These are phyloP conservation scores for Nicotiana otophora DNA, from an alignment of 257 asterid genomes.

Conservation along the genomic window DNA sequence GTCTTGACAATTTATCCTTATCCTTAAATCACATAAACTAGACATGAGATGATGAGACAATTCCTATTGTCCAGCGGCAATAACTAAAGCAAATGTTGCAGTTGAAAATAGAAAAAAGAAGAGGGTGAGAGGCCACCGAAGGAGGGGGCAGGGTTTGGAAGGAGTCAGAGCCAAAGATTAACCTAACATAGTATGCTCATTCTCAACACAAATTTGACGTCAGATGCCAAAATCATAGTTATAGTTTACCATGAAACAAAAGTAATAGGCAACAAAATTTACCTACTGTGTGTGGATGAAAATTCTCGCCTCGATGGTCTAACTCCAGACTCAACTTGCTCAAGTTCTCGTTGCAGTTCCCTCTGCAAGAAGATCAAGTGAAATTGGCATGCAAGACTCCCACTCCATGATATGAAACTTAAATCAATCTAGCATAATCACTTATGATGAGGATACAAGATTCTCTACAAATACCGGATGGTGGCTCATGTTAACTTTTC, in stretches of 20 bases:
- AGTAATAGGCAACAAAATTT: slow-evolving; percentile 16
- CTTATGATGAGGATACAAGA: background rate
- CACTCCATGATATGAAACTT: background rate
- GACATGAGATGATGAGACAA: background rate
- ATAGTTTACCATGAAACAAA: background rate
- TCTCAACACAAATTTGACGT: background rate
- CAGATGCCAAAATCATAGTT: background rate
- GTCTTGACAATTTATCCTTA: background rate
- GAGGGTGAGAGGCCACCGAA: background rate
- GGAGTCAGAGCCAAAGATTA: slow-evolving; percentile 2
- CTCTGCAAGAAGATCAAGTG: slow-evolving; percentile 44
- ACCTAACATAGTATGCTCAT: background rate
- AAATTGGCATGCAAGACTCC: background rate
- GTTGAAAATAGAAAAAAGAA: background rate
- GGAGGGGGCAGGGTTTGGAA: background rate
- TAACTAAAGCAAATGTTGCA: background rate
- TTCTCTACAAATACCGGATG: background rate
- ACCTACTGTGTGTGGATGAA: slow-evolving; percentile 73
- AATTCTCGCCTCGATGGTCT: slow-evolving; percentile 77
- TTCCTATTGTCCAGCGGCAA: background rate
- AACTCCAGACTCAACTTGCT: slow-evolving; percentile 84
- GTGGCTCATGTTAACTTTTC: background rate
- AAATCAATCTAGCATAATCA: slow-evolving; percentile 4
- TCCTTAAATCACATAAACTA: background rate
- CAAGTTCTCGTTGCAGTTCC: slow-evolving; percentile 93